These are phyloP conservation scores for Orychophragmus violaceus DNA, from an alignment of 345 rosid genomes.

Conservation along the genomic window DNA sequence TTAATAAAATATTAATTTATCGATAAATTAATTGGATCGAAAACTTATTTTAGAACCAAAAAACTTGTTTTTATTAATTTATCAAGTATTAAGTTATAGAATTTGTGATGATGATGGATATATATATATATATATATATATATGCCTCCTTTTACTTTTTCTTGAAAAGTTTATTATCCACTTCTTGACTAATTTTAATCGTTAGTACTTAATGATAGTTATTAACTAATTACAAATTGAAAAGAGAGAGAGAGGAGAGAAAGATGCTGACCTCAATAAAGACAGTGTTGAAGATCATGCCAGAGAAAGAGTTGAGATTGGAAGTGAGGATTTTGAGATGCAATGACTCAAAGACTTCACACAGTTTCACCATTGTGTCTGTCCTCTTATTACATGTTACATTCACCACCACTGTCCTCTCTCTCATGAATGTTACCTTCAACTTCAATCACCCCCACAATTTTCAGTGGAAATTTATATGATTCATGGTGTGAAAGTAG, in stretches of 20 bases:
- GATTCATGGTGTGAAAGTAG: background rate
- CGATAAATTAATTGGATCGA: too few species aligned
- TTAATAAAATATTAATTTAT: too few species aligned
- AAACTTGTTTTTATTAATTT: too few species aligned
- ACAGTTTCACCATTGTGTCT: constrained; percentile 82
- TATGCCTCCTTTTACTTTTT: constrained; percentile 5
- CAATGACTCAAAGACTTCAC: constrained; percentile 75
- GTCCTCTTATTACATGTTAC: constrained; percentile 69
- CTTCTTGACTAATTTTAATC: constrained; percentile 24
- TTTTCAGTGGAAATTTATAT: background rate
- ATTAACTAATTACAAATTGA: background rate
- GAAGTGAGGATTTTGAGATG: constrained; percentile 77
- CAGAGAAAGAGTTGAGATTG: constrained; percentile 66
- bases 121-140: too few species aligned
- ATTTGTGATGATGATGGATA: too few species aligned
- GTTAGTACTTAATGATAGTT: background rate
- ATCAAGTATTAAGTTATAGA: too few species aligned
- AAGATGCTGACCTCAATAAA: constrained; percentile 62
- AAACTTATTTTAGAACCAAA: too few species aligned
- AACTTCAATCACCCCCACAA: constrained; percentile 38
- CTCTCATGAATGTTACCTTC: constrained; percentile 65
- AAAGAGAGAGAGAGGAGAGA: background rate
- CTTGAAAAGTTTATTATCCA: constrained; percentile 16
- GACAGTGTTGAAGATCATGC: constrained; percentile 64
- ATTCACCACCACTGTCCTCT: constrained; percentile 65